Evolutionary conservation across 163 green algal species (phyloP), one percentile per base, ranked within the genome.

Genomic region (Chlamydomonas reinhardtii): DNA sequence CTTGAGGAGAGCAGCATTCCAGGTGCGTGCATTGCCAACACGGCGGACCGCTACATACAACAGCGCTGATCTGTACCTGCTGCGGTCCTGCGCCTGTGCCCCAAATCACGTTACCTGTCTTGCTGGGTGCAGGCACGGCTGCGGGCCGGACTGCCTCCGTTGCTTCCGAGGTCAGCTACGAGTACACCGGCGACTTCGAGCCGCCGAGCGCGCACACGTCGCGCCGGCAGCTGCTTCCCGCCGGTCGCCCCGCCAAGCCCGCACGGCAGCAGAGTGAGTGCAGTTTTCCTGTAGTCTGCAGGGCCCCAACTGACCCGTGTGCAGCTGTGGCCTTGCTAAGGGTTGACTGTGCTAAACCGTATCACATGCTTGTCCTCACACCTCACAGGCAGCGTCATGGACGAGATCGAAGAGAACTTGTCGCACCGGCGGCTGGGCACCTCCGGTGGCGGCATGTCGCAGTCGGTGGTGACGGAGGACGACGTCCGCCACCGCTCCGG

Each of bases 101-200:
- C 35, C 35, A 2, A 25, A 22, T 71, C 5, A 5, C 8, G 8
- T 22, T 4, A 37, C 64, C 64, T 19, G 9, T 32, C 64, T 12
- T 9, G 27, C 64, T 29, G 5, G 11, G 34, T 54, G 69, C 69
- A 74, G 69, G 69, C 11, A 43, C 69, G 2, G 69, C 17, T 52
- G 22, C 69, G 19, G 19, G 69, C n/a, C 4, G 27, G 25, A 37
- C 78, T 25, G 79, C 25, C n/a, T 78, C 69, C 8, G 32, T 34
- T 2, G 39, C 37, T 0, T 73, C 81, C 5, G 70, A 74, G 43
- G 65, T 85, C 29, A 25, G 52, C 14, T 25, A 62, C 16, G 80
- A 87, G 71, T 87, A 87, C 82, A 76, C 24, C 14, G 82, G 74
- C 20, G 69, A 87, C 8, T 87, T 62, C 54, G 82, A 82, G 59